phyloP scores from a whole-genome alignment of 1,139 yeast species.

The Debaryomycetaceae sp. region DNA sequence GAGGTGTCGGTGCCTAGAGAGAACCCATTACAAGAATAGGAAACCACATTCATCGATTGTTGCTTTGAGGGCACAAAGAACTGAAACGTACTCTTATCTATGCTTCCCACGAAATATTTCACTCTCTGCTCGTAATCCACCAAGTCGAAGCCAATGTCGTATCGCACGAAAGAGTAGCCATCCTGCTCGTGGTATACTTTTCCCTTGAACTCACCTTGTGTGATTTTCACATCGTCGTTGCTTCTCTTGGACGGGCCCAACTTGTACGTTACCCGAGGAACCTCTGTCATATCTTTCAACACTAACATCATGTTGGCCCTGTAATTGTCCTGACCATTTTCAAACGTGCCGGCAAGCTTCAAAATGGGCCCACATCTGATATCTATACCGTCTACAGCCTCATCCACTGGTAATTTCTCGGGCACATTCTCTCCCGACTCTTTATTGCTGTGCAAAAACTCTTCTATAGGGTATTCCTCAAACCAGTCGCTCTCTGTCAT shows the following conservation, averaged over 20 bases:
- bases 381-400: constrained; percentile 33
- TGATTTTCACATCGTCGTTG: constrained; percentile 8
- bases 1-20: constrained; percentile 68
- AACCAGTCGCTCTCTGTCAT: constrained; percentile 3
- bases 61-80: constrained; percentile 57
- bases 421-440: constrained; percentile 22
- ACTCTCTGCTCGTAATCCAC: constrained; percentile 53
- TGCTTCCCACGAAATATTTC: constrained; percentile 53
- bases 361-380: constrained; percentile 77
- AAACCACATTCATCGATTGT: constrained; percentile 74
- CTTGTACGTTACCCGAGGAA: constrained; percentile 36
- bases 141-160: constrained; percentile 48
- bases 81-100: constrained; percentile 33
- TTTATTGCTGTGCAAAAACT: constrained; percentile 4
- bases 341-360: constrained; percentile 60
- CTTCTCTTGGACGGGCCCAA: constrained; percentile 33
- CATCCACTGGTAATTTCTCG: constrained; percentile 21
- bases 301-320: constrained; percentile 66
- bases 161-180: constrained; percentile 62
- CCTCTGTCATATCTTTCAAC: constrained; percentile 35
- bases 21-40: constrained; percentile 92
- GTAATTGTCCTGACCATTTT: constrained; percentile 45
- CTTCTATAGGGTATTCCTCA: constrained; percentile 1
- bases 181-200: constrained; percentile 42
- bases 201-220: constrained; percentile 45